Evolutionary conservation across 371 early-diverging fungal genomes (phyloP).

Genomic region (Gilbertella persicaria): DNA sequence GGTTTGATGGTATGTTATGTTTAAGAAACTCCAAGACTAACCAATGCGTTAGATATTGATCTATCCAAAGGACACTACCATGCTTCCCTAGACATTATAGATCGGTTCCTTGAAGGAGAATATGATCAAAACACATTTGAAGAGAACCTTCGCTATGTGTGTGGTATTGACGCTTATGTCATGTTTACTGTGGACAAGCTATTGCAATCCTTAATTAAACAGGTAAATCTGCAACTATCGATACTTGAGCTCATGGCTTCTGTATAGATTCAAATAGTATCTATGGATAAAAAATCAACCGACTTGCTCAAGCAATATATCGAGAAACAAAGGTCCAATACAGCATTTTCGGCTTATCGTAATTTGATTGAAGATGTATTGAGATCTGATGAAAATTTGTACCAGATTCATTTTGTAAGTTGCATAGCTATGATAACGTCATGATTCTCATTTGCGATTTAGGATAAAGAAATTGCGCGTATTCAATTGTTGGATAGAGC

Average conservation of each 20-base stretch:
- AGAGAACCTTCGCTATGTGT: slow-evolving; percentile 80
- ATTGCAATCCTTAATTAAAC: slow-evolving; percentile 70
- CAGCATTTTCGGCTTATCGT: slow-evolving; percentile 62
- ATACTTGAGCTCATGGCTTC: slow-evolving; percentile 1
- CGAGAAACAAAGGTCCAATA: background rate
- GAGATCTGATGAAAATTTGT: slow-evolving; percentile 76
- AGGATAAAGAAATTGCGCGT: slow-evolving; percentile 63
- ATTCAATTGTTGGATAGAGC: slow-evolving; percentile 82
- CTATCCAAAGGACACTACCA: slow-evolving; percentile 60
- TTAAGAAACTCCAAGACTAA: too few species aligned
- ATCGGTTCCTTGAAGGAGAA: slow-evolving; percentile 73
- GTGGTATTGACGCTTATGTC: slow-evolving; percentile 80
- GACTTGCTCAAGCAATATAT: background rate
- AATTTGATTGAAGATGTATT: slow-evolving; percentile 76
- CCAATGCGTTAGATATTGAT: slow-evolving; percentile 50
- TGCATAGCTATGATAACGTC: too few species aligned
- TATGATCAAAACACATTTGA: slow-evolving; percentile 85
- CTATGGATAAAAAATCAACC: slow-evolving; percentile 28
- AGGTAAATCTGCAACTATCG: slow-evolving; percentile 44
- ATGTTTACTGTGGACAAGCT: slow-evolving; percentile 85
- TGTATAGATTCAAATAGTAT: slow-evolving; percentile 34
- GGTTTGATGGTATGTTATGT: slow-evolving; percentile 44
- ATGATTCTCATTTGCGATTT: background rate
- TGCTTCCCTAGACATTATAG: slow-evolving; percentile 68
- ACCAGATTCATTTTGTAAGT: slow-evolving; percentile 82